Conservation (phyloP, 441 rosid genomes). For the Gossypium davidsonii region DNA sequence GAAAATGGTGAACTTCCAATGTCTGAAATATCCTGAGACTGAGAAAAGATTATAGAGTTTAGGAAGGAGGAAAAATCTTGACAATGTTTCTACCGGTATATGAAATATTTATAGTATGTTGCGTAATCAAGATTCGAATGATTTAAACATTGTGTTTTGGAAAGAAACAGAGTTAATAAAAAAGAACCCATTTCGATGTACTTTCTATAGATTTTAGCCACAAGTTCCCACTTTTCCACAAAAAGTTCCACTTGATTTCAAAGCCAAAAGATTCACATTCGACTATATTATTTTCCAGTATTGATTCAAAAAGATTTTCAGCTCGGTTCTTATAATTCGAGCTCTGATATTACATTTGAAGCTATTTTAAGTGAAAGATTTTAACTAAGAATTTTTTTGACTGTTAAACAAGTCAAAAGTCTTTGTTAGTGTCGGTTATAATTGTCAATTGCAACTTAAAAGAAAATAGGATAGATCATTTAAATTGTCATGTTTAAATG, state of each 20-base stretch:
- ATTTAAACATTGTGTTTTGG: not conserved
- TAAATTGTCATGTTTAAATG: no score
- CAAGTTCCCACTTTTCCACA: not conserved
- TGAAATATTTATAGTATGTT: not conserved
- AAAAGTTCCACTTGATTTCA: not conserved
- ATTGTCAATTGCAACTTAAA: no score
- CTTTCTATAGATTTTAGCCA: constrained; percentile 4
- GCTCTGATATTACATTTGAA: no score
- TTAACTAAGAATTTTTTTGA: no score
- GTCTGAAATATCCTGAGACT: not conserved
- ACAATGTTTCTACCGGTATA: not conserved
- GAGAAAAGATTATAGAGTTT: not conserved
- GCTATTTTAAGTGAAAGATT: no score
- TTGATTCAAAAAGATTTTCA: not conserved
- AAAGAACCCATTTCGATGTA: not conserved
- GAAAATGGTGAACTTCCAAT: not conserved
- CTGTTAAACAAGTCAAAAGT: no score
- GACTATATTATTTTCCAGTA: not conserved
- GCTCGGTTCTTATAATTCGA: no score
- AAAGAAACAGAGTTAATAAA: not conserved
- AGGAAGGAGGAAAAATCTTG: not conserved
- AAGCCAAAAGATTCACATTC: constrained; percentile 15
- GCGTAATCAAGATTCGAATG: constrained; percentile 1
- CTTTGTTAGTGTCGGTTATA: no score
- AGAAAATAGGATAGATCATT: no score